These are phyloP conservation scores for Penicillium alfredii DNA, from an alignment of 495 filamentous ascomycete species.

Conservation along the genomic window DNA sequence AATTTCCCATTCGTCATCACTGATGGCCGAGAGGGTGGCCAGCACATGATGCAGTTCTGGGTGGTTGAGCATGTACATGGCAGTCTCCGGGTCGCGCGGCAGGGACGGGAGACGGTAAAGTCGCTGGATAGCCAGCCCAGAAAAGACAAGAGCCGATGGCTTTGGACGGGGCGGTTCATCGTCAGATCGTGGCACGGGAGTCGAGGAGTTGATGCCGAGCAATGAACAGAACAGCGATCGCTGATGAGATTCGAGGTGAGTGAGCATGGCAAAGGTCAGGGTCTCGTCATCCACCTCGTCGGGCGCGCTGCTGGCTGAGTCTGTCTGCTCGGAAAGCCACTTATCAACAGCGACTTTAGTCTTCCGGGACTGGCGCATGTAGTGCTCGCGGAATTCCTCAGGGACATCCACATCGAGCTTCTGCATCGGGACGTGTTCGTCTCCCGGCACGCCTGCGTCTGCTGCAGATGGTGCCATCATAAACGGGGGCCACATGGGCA, in stretches of 20 bases:
- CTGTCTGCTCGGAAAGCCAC: constrained; percentile 76
- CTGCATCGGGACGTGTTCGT: constrained; percentile 59
- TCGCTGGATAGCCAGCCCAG: constrained; percentile 70
- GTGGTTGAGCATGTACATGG: constrained; percentile 84
- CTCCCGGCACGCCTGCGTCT: constrained; percentile 50
- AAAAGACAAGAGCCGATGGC: constrained; percentile 63
- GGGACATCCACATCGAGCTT: constrained; percentile 88
- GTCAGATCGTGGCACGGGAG: constrained; percentile 36
- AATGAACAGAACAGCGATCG: constrained; percentile 73
- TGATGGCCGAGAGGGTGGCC: constrained; percentile 80
- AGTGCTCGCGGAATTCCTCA: constrained; percentile 84
- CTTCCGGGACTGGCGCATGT: constrained; percentile 79
- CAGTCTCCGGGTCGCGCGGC: constrained; percentile 78
- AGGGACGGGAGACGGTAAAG: constrained; percentile 67
- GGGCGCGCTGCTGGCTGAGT: constrained; percentile 63
- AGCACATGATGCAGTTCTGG: constrained; percentile 77
- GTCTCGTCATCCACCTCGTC: constrained; percentile 90
- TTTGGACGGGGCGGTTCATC: constrained; percentile 49
- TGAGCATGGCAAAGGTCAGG: constrained; percentile 84
- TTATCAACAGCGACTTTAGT: constrained; percentile 75
- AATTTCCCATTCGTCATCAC: constrained; percentile 89
- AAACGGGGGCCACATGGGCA: constrained; percentile 86
- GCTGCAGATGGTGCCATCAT: constrained; percentile 49
- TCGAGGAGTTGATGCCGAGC: constrained; percentile 57
- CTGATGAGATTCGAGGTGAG: constrained; percentile 70